phyloP scores from a whole-genome alignment of 2,329 filamentous ascomycete genomes.

The Fusarium cyanostomum region DNA sequence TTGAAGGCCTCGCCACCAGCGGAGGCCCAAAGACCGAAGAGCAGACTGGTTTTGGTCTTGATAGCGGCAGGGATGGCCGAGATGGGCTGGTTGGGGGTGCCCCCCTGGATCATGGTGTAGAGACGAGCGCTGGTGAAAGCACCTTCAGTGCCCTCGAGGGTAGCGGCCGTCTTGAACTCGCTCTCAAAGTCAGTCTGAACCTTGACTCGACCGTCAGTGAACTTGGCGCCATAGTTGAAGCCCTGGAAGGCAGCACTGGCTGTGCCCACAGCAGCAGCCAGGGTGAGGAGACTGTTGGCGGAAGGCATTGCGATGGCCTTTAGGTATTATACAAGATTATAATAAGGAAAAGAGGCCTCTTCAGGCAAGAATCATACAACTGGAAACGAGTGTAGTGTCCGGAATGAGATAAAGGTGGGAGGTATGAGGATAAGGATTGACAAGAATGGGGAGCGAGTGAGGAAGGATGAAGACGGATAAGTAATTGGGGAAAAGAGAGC shows the following conservation, averaged over 20 bases:
- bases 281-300: slow-evolving; percentile 44
- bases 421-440: background rate
- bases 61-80: slow-evolving; percentile 85
- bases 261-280: slow-evolving; percentile 49
- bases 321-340: background rate
- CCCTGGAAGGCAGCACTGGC: slow-evolving; percentile 61
- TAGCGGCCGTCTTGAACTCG: slow-evolving; percentile 73
- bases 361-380: background rate
- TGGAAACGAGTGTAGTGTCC: slow-evolving; percentile 31
- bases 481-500: background rate
- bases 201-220: slow-evolving; percentile 69
- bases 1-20: slow-evolving; percentile 69
- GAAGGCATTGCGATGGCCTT: slow-evolving; percentile 46
- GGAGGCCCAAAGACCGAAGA: slow-evolving; percentile 87
- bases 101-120: slow-evolving; percentile 79
- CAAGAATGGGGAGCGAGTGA: background rate
- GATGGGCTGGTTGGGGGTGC: slow-evolving; percentile 71
- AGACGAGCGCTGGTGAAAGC: slow-evolving; percentile 74
- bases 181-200: slow-evolving; percentile 72
- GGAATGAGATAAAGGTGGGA: background rate
- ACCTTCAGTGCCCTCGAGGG: slow-evolving; percentile 69
- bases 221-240: slow-evolving; percentile 78
- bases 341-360: background rate
- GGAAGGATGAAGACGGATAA: background rate
- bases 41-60: slow-evolving; percentile 77